Percentiles rank a stretch among this genome's conserved stretches.
phyloP scores from a whole-genome alignment of 1,284 basidiomycete species.

The Mycosarcoma maydis region DNA sequence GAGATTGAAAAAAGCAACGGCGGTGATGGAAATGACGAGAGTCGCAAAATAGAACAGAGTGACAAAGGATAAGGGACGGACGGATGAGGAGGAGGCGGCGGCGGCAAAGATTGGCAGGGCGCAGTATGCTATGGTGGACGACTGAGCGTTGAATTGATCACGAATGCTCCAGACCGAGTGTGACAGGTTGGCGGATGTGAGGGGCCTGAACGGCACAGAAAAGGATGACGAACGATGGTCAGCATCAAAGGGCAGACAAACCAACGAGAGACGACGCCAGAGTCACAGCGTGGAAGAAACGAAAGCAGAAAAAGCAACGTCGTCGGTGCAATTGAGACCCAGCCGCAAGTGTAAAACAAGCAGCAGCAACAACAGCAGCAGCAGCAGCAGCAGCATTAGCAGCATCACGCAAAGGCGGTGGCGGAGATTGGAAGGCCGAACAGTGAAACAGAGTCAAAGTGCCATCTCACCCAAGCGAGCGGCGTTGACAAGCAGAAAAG shows the following conservation, averaged over 20 bases:
- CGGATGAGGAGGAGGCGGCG: no score
- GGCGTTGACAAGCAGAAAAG: conserved; percentile 8
- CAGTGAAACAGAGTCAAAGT: conserved; percentile 2
- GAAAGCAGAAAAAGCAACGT: no score
- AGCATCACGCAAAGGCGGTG: neutral
- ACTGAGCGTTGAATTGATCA: neutral
- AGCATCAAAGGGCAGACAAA: neutral
- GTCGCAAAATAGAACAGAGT: neutral
- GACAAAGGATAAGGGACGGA: no score
- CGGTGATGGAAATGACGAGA: conserved; percentile 28
- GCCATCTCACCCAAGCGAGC: conserved; percentile 6
- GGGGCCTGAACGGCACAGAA: no score
- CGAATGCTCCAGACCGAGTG: conserved; percentile 1
- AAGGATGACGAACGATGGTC: no score
- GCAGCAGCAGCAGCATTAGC: no score
- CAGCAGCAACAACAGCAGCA: no score
- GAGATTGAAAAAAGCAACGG: conserved; percentile 19
- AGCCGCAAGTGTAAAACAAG: no score
- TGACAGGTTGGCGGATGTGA: neutral
- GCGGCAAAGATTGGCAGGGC: conserved; percentile 2
- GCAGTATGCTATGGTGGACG: neutral
- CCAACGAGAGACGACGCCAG: neutral
- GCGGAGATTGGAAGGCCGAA: conserved; percentile 9
- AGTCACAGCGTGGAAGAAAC: neutral
- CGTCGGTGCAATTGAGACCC: no score